phyloP scores from a whole-genome alignment of 2,329 filamentous ascomycete species.

The Aspergillus udagawae region DNA sequence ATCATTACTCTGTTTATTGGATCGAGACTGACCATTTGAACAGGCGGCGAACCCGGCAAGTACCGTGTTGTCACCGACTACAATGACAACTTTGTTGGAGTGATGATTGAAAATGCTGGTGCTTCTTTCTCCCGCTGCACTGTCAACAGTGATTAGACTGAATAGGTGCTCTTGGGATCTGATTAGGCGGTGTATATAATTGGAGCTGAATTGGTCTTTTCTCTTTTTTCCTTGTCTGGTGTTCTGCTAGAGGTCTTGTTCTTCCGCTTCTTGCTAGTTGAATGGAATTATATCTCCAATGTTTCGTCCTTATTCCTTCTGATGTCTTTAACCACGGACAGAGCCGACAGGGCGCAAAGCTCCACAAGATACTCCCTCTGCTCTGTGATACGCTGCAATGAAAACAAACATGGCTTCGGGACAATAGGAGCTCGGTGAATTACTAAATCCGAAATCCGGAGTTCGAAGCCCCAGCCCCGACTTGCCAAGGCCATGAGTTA shows the following conservation, averaged over 20 bases:
- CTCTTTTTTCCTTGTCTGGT: background rate
- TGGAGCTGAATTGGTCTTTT: background rate
- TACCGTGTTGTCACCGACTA: slow-evolving; percentile 12
- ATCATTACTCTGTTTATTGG: background rate
- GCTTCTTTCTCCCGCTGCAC: slow-evolving; percentile 8
- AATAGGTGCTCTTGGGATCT: background rate
- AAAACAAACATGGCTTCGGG: too few species aligned
- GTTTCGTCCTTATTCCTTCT: too few species aligned
- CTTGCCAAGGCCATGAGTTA: too few species aligned
- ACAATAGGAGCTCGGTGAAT: too few species aligned
- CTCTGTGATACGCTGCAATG: background rate
- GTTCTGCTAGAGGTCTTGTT: background rate
- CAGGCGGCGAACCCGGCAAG: slow-evolving; percentile 7
- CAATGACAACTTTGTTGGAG: slow-evolving; percentile 10
- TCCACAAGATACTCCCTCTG: too few species aligned
- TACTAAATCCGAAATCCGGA: too few species aligned
- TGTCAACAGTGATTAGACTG: slow-evolving; percentile 1
- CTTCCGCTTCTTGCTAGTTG: background rate
- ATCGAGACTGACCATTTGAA: slow-evolving; percentile 4
- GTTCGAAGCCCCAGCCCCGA: too few species aligned
- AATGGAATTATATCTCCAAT: background rate
- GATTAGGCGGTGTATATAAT: background rate
- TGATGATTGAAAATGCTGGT: slow-evolving; percentile 9
- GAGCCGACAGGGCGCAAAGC: too few species aligned
- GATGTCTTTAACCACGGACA: too few species aligned